These are phyloP conservation scores for Teratosphaeria destructans DNA, from an alignment of 2,329 filamentous ascomycete genomes.

Conservation along the genomic window DNA sequence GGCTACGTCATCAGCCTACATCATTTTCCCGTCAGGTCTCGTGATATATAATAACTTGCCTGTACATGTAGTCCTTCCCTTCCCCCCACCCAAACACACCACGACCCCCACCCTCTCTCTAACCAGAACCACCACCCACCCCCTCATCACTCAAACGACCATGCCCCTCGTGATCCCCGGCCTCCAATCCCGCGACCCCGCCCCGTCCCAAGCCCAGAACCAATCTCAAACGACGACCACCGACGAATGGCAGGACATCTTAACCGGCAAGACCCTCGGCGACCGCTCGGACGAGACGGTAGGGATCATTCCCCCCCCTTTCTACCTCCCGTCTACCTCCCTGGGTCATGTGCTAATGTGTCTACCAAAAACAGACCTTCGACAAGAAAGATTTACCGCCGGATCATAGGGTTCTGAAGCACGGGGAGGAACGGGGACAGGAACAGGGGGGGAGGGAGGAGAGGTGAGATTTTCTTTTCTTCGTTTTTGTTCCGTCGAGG, in stretches of 20 bases:
- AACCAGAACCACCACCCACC: background rate
- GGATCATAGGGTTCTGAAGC: conserved; percentile 37
- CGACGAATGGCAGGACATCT: conserved; percentile 36
- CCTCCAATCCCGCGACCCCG: conserved; percentile 29
- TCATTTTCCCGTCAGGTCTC: background rate
- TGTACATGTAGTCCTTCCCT: background rate
- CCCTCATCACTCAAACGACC: background rate
- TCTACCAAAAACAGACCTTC: conserved; percentile 33
- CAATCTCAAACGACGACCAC: no score
- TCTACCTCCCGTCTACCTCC: background rate
- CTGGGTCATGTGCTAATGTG: background rate
- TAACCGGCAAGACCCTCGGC: conserved; percentile 43
- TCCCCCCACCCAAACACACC: no score
- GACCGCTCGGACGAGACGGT: conserved; percentile 37
- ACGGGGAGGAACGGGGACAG: conserved; percentile 31
- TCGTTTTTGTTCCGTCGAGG: background rate
- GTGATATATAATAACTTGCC: background rate
- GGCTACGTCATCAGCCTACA: background rate
- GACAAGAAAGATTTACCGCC: conserved; percentile 37
- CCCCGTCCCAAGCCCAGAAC: no score
- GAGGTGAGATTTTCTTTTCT: conserved; percentile 19
- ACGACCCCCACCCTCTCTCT: no score
- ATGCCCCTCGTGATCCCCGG: conserved; percentile 45
- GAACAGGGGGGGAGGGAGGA: conserved; percentile 38
- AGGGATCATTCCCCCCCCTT: conserved; percentile 3